phyloP scores from a whole-genome alignment of 176 grass and related monocot genomes.

The Oryza brachyantha region DNA sequence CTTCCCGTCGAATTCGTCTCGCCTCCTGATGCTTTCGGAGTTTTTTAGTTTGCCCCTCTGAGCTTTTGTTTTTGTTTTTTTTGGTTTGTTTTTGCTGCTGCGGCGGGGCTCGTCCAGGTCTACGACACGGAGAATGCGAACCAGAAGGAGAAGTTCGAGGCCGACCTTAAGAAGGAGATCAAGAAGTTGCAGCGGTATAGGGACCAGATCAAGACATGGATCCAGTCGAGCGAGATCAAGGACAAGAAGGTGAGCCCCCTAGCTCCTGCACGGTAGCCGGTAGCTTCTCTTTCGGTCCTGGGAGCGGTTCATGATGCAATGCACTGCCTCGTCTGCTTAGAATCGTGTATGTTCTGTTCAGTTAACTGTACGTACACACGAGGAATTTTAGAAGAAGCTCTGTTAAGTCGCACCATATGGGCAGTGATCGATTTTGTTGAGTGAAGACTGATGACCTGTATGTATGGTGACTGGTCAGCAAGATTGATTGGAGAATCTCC shows the following conservation, averaged over 20 bases:
- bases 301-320: constrained; percentile 13
- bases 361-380: neutral
- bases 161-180: constrained; percentile 99
- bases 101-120: constrained; percentile 45
- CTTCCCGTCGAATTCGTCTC: neutral
- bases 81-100: neutral
- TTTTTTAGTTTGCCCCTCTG: neutral
- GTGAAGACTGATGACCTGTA: neutral
- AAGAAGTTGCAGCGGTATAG: constrained; percentile 97
- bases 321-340: neutral
- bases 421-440: neutral
- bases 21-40: neutral
- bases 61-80: neutral
- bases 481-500: neutral
- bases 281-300: neutral
- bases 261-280: neutral
- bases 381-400: neutral
- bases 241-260: constrained; percentile 78
- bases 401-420: neutral
- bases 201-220: constrained; percentile 99
- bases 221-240: constrained; percentile 99
- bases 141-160: constrained; percentile 99
- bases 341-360: neutral
- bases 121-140: constrained; percentile 98
- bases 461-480: neutral